Evolutionary conservation across 768 basidiomycete genomes (phyloP).

Genomic region (Termitomyces eurrhizus): DNA sequence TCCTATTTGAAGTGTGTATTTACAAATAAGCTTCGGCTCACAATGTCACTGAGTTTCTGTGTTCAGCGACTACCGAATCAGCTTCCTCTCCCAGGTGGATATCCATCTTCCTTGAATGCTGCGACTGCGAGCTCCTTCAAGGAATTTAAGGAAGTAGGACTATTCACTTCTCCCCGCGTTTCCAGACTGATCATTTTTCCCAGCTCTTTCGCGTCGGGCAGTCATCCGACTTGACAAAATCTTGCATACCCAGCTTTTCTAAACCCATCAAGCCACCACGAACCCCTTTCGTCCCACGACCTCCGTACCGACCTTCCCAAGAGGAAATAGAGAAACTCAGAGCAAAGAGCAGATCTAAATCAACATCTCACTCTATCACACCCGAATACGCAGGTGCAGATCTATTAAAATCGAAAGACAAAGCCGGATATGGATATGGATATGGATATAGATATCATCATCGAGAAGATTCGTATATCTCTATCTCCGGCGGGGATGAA

Average conservation of each 20-base stretch:
- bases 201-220: neutral
- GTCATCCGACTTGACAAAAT: neutral
- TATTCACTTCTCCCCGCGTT: neutral
- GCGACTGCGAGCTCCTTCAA: neutral
- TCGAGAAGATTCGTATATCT: too few species aligned
- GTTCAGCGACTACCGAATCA: slow-evolving; percentile 7
- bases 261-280: neutral
- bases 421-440: too few species aligned
- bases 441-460: too few species aligned
- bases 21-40: neutral
- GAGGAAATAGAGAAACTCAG: slow-evolving; percentile 5
- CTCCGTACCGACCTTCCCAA: slow-evolving; percentile 11
- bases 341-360: neutral
- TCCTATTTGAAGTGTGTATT: slow-evolving; percentile 16
- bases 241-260: neutral
- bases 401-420: too few species aligned
- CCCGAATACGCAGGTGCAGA: neutral
- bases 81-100: slow-evolving; percentile 2
- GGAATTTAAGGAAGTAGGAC: neutral
- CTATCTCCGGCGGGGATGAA: neutral
- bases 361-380: neutral
- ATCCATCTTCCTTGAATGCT: too few species aligned
- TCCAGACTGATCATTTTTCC: neutral
- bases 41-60: neutral
- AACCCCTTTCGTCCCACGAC: neutral